phyloP scores from a whole-genome alignment of 129 eudicot genomes.

The Flaveria bidentis region DNA sequence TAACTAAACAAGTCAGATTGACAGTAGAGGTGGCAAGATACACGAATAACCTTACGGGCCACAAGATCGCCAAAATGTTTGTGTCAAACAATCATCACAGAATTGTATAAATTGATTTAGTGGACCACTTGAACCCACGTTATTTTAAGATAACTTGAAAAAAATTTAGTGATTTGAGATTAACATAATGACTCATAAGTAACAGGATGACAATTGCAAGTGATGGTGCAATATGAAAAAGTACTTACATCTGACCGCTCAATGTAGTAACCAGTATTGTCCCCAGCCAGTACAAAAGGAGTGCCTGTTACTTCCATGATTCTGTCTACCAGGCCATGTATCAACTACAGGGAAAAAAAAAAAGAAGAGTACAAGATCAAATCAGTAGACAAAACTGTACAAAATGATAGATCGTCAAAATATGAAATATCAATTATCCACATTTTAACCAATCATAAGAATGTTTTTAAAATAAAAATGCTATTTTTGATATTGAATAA shows the following conservation, averaged over 20 bases:
- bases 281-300: constrained; percentile 58
- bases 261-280: constrained; percentile 75
- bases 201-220: background rate
- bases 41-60: background rate
- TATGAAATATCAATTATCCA: background rate
- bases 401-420: constrained; percentile 4
- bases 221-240: background rate
- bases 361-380: background rate
- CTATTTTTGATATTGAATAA: background rate
- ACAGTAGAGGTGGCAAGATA: background rate
- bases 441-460: background rate
- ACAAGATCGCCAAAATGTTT: background rate
- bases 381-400: constrained; percentile 14
- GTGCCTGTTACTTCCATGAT: constrained; percentile 83
- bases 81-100: background rate
- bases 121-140: background rate
- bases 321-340: constrained; percentile 91
- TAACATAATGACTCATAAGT: constrained; percentile 4
- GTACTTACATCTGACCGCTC: constrained; percentile 62
- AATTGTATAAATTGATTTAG: background rate
- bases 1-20: background rate
- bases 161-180: background rate
- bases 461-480: background rate
- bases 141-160: background rate
- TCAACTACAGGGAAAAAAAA: constrained; percentile 48